Evolutionary conservation across 352 stramenopile species (phyloP), one percentile per base, ranked within the genome.

Genomic region (Plasmopara halstedii): DNA sequence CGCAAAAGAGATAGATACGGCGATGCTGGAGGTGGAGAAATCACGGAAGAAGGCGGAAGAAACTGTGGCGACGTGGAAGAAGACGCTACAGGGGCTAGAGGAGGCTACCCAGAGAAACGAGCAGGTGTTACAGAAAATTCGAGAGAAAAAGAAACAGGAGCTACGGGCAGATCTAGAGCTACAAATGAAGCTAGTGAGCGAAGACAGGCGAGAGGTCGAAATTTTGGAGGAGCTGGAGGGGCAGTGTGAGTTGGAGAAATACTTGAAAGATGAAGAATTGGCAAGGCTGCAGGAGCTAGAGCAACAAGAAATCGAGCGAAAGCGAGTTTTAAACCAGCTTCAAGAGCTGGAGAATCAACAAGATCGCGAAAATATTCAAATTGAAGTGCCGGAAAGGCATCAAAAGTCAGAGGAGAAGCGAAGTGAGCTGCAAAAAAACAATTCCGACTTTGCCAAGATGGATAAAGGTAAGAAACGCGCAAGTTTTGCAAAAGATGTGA

Each of bases 41-140:
- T 9, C 48, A 29, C 39, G 42, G 0, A 21, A 39, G 37, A 9
- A 10, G 26, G 48, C 51, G n/a, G 8, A 53, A 41, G 34, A 39
- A 20, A 63, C 61, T 20, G 41, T 34, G 22, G 56, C 47, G 29
- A 41, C 21, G 34, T 64, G 50, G 58, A 40, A 25, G 20, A 26
- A 66, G 40, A 64, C 29, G 33, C 37, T 55, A n/a, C 32, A 53
- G n/a, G 29, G 34, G 13, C 25, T 69, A 0, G 26, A 36, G 35
- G 43, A 46, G 13, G 50, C 38, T 14, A 69, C 52, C 10, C 21
- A 56, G 26, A 56, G 13, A 34, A 69, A 62, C 21, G 18, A 38
- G n/a, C 19, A 56, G 26, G 36, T 22, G 10, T 27, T 58, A 14
- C 22, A 53, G 17, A 42, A 15, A 17, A 42, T 51, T 13, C 42